Evolutionary conservation across 2,329 filamentous ascomycete genomes (phyloP), one percentile per base, ranked within the genome.

Genomic region (Passalora sequoiae): DNA sequence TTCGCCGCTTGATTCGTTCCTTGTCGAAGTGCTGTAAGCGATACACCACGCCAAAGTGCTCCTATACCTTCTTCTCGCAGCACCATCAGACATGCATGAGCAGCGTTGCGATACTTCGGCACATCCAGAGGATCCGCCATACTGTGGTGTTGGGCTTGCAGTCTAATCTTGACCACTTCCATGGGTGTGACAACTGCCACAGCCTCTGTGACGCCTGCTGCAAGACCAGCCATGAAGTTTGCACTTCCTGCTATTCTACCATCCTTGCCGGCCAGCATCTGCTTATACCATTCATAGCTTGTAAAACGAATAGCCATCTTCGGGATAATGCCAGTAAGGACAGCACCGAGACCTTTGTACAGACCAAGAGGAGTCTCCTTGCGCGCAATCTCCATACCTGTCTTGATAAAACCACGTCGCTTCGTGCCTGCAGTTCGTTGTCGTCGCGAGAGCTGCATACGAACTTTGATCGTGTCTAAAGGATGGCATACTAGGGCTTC

Each of bases 261-360:
- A 2, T 80, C 62, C 53, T 78, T 70, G 66, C 87, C 75, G 31
- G 86, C 81, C 17, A 96, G 74, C 49, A 84, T 50, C 64, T 88
- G 81, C 78, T 97, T 97, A 71, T 97, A 98, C 64, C 79, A 81
- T 68, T 97, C 92, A 69, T 97, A 98, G 43, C 87, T 94, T 36
- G 91, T 95, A 71, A 98, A 98, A 28, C 92, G 86, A 66, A 97
- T 98, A 49, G 92, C 92, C 92, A 98, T 98, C 71, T 98, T 98
- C 43, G 92, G 92, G 16, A 98, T 81, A 66, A 98, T 98, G 55
- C 92, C 92, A 17, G 89, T 96, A 46, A 97, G 68, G 30, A 98
- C 92, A 43, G 92, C 92, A 50, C 92, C 92, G n/a, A 98, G 79
- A 55, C 92, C 92, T 74, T 98, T 98, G 78, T 98, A 98, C 46